Conservation (phyloP, 768 basidiomycete genomes). For the Tulasnella sp. region DNA sequence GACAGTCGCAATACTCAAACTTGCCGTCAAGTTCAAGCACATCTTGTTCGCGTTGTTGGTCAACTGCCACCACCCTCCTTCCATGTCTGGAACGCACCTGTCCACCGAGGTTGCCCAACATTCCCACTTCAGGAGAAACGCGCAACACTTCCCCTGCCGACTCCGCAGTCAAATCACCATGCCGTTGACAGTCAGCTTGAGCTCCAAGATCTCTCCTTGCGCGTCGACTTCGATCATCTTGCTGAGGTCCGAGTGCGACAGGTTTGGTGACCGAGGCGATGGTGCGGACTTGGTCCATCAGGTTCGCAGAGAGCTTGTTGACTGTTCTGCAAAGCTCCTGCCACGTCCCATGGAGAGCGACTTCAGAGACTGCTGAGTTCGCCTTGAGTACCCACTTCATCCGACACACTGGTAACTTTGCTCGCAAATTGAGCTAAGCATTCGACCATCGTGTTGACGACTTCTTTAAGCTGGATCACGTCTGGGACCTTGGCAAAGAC, state of each 20-base stretch:
- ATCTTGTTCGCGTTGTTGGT: slow-evolving; percentile 64
- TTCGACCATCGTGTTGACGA: slow-evolving; percentile 44
- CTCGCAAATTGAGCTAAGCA: slow-evolving; percentile 5
- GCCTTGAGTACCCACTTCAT: slow-evolving; percentile 86
- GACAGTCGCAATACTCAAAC: slow-evolving; percentile 35
- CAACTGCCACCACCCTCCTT: slow-evolving; percentile 29
- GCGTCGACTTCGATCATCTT: slow-evolving; percentile 87
- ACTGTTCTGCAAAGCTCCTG: slow-evolving; percentile 82
- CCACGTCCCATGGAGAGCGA: slow-evolving; percentile 92
- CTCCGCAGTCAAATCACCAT: slow-evolving; percentile 43
- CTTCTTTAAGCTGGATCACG: slow-evolving; percentile 74
- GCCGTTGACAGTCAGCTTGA: slow-evolving; percentile 49
- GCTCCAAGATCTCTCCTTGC: slow-evolving; percentile 72
- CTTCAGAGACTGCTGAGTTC: slow-evolving; percentile 80
- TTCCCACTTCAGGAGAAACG: slow-evolving; percentile 87
- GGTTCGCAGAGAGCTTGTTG: slow-evolving; percentile 84
- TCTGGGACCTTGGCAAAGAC: slow-evolving; percentile 70
- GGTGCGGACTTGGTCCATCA: slow-evolving; percentile 81
- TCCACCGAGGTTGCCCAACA: slow-evolving; percentile 56
- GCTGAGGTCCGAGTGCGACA: slow-evolving; percentile 72
- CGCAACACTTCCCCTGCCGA: slow-evolving; percentile 52
- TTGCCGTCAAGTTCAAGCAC: slow-evolving; percentile 38
- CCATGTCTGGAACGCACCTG: neutral
- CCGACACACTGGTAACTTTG: slow-evolving; percentile 62
- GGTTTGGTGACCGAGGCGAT: slow-evolving; percentile 80